Evolutionary conservation across 441 rosid genomes (phyloP), one percentile per base, ranked within the genome.

Genomic region (Euphorbia schlechtendalii): DNA sequence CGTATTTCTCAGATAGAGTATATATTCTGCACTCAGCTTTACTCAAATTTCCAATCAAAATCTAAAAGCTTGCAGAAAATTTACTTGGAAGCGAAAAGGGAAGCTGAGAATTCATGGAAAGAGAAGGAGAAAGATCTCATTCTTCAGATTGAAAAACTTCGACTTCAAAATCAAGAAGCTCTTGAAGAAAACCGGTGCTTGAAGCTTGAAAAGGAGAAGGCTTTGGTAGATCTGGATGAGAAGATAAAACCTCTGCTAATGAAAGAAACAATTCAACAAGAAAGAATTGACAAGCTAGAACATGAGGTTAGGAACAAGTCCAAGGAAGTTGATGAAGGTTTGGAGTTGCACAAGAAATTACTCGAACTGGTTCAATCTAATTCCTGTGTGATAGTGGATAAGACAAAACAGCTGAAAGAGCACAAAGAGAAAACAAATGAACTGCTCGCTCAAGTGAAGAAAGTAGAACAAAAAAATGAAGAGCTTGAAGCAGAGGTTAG

Each of bases 1-100:
- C 75, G 84, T 65, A 87, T 94, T 61, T 84, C 96, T 46, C 96
- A 91, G 81, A 89, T 94, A 25, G 99, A 91, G 74, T 84, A 85
- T 69, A 83, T 94, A 12, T 94, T 89, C 71, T 91, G 96, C 77
- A 80, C 82, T 70, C 96, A 91, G 82, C 79, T 94, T 18, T 94
- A 77, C 77, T 95, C 94, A 22, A 79, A 76, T 48, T 81, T 89
- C 66, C 92, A 82, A 71, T 72, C 84, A 12, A 87, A 72, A 62
- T 73, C 81, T 54, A 84, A 76, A 81, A 70, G 73, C 67, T 71
- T 86, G 52, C 83, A 78, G 65, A 82, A 80, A 12, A 71, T 83
- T 59, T 82, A 73, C 67, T 55, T 79, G 5, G 88, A 85, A 54
- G 85, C 82, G 41, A 77, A 74, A 72, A 74, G 78, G 68, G 85